Conservation (phyloP, 306 rosid genomes). For the Aeschynomene evenia region DNA sequence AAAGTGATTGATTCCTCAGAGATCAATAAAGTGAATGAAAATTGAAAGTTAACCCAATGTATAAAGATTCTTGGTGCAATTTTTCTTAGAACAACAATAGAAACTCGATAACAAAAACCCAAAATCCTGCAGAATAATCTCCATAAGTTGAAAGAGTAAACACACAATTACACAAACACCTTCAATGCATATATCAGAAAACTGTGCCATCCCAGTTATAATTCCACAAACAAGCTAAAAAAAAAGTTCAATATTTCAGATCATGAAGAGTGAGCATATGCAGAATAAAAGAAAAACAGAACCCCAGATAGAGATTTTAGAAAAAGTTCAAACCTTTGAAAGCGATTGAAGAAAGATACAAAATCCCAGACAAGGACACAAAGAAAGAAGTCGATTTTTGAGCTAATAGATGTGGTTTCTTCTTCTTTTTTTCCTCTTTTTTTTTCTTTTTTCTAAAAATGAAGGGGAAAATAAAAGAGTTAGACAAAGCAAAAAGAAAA, state of each 20-base stretch:
- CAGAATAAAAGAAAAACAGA: conserved; percentile 32
- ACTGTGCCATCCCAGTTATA: not conserved
- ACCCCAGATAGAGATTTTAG: conserved; percentile 36
- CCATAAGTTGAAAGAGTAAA: not conserved
- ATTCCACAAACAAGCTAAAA: not conserved
- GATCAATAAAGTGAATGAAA: conserved; percentile 6
- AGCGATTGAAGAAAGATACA: conserved; percentile 39
- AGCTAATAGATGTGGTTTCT: not conserved
- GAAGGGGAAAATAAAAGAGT: conserved; percentile 7
- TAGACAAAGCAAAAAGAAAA: not conserved
- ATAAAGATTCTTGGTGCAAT: not conserved
- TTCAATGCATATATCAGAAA: conserved; percentile 3
- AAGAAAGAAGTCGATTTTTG: conserved; percentile 23
- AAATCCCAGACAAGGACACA: conserved; percentile 28
- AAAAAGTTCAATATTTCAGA: not conserved
- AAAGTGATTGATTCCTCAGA: conserved; percentile 1
- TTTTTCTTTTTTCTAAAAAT: not conserved
- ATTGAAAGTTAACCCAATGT: not conserved
- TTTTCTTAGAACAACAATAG: not conserved
- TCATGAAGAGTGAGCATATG: conserved; percentile 1
- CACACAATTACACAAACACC: conserved; percentile 20
- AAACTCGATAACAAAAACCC: not conserved
- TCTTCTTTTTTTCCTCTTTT: not conserved
- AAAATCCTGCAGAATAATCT: not conserved
- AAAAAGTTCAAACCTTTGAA: conserved; percentile 41